phyloP scores from a whole-genome alignment of 495 filamentous ascomycete genomes.

The Oidiodendron maius region DNA sequence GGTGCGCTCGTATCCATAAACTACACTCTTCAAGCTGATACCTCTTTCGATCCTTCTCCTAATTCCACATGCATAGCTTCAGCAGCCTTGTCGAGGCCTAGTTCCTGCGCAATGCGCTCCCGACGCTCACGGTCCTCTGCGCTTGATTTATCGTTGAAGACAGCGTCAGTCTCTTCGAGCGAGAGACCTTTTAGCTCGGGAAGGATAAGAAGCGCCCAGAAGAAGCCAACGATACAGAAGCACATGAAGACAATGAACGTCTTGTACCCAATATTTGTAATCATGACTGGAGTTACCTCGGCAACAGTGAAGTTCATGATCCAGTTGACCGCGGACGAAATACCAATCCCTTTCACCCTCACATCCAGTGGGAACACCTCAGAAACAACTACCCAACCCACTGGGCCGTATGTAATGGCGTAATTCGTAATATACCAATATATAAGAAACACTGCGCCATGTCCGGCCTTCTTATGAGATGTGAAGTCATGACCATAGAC shows the following conservation, averaged over 20 bases:
- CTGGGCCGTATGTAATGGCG: slow-evolving; percentile 62
- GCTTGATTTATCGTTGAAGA: no score
- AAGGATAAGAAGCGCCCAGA: no score
- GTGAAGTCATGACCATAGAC: slow-evolving; percentile 52
- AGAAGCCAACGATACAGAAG: no score
- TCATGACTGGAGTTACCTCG: slow-evolving; percentile 64
- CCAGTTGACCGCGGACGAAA: slow-evolving; percentile 19
- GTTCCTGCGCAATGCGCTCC: no score
- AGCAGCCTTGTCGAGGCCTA: no score
- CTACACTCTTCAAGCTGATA: no score
- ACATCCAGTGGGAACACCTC: slow-evolving; percentile 58
- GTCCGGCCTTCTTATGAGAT: slow-evolving; percentile 56
- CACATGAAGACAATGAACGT: slow-evolving; percentile 81
- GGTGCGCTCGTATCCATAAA: no score
- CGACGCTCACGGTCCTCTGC: no score
- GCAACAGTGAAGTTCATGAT: slow-evolving; percentile 50
- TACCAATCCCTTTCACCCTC: slow-evolving; percentile 41
- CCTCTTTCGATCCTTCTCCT: no score
- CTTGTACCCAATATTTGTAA: slow-evolving; percentile 59
- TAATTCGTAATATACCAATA: slow-evolving; percentile 77
- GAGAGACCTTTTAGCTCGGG: no score
- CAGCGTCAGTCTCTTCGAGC: no score
- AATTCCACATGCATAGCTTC: no score
- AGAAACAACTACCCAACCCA: slow-evolving; percentile 60
- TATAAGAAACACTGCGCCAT: slow-evolving; percentile 71